A percentile compares a stretch with the other conserved stretches of the same genome.
These are phyloP conservation scores for Nitzschia sp. DNA, from an alignment of 108 stramenopile species.

Conservation along the genomic window DNA sequence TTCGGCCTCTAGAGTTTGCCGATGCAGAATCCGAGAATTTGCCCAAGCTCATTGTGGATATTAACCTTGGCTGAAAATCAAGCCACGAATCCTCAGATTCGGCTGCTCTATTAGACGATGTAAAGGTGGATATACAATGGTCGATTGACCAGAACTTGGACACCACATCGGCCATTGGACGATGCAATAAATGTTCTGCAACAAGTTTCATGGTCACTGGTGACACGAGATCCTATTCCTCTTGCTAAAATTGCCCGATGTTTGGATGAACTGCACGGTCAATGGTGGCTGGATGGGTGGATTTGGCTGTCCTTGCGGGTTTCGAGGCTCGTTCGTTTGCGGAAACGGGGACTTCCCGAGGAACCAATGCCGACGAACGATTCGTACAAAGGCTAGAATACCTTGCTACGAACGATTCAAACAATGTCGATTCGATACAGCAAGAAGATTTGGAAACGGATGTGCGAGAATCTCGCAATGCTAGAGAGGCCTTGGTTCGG, in stretches of 20 bases:
- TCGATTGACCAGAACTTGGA: slow-evolving; percentile 75
- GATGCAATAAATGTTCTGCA: background rate
- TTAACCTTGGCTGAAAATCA: background rate
- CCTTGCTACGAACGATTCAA: slow-evolving; percentile 63
- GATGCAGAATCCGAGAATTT: background rate
- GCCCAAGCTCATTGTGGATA: background rate
- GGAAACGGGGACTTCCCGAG: background rate
- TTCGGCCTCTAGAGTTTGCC: background rate
- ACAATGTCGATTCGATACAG: slow-evolving; percentile 22
- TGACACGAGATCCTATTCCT: slow-evolving; percentile 16
- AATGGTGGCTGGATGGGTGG: slow-evolving; percentile 88
- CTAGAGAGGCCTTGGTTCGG: slow-evolving; percentile 59
- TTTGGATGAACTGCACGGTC: slow-evolving; percentile 63
- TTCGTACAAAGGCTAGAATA: slow-evolving; percentile 77
- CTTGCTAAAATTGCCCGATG: slow-evolving; percentile 44
- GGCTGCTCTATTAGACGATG: background rate
- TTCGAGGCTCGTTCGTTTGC: slow-evolving; percentile 75
- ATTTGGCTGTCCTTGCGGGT: slow-evolving; percentile 60
- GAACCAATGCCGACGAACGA: slow-evolving; percentile 62
- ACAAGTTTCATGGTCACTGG: background rate
- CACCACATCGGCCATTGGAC: too few relatives aligned
- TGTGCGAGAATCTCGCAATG: slow-evolving; percentile 62
- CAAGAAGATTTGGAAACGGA: slow-evolving; percentile 57
- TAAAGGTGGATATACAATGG: slow-evolving; percentile 50
- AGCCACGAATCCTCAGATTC: background rate